A percentile compares a stretch with the other conserved stretches of the same genome.
phyloP scores from a whole-genome alignment of 2,329 filamentous ascomycete genomes.

The Colletotrichum sp. region DNA sequence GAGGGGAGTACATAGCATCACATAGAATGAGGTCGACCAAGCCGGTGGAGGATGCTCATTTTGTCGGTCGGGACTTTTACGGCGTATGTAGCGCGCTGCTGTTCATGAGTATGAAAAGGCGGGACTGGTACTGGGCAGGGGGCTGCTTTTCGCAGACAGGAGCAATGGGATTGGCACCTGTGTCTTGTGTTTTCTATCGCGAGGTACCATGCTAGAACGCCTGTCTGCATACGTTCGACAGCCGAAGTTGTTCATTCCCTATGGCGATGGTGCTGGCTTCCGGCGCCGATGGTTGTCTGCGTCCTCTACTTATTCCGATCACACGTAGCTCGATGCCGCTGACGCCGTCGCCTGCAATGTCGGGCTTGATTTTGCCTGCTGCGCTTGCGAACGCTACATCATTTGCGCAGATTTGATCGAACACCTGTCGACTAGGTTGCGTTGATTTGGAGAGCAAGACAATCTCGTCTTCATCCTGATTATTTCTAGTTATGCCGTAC shows the following conservation, averaged over 20 bases:
- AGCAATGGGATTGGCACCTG: too few relatives aligned
- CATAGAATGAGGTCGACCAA: neutral
- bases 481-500: neutral
- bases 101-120: neutral
- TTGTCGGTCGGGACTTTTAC: neutral
- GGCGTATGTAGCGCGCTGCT: neutral
- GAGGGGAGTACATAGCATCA: too few relatives aligned
- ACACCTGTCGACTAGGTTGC: too few relatives aligned
- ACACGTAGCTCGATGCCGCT: accelerated
- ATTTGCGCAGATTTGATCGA: too few relatives aligned
- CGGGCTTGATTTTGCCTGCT: neutral
- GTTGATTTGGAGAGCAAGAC: too few relatives aligned
- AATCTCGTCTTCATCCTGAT: too few relatives aligned
- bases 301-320: neutral
- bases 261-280: neutral
- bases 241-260: neutral
- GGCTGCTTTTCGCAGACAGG: too few relatives aligned
- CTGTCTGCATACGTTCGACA: neutral
- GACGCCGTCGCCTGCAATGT: too few relatives aligned
- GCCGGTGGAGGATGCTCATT: too few relatives aligned
- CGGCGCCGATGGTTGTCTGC: neutral
- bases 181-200: too few relatives aligned
- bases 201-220: accelerated
- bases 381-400: neutral
- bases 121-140: neutral